Base-by-base conservation (phyloP, 768 basidiomycete genomes). In the Pisolithus microcarpus region DNA sequence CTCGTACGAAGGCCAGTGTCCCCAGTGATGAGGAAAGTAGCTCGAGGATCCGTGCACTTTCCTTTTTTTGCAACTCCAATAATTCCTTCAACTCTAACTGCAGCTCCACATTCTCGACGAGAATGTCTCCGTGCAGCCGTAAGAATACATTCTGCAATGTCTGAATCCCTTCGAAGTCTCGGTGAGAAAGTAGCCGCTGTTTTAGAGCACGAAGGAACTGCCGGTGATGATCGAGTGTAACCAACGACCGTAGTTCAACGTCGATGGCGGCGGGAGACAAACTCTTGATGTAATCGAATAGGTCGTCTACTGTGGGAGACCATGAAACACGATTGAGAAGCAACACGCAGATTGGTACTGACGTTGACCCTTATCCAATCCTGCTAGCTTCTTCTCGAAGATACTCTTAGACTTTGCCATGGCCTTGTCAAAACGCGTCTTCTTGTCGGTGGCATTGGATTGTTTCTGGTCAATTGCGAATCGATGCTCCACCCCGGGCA, bases 121-220 rank as follows among this genome's bases (percentile, higher is more conserved):
- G 70, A 0, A 84, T 72, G 50, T 98, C 93, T 4, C 85, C 85
- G 62, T 98, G 94, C 47, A 88, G 75, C 16, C 81, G 80, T 38
- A 98, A 69, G 65, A 96, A 91, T 2, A 95, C 85, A 56, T 75
- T 83, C 59, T 92, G 76, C 62, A 94, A 75, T 1, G 93, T 79
- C 66, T 98, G 92, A 4, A 95, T 88, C 11, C 91, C 93, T 67
- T 99, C 96, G 61, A 96, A 98, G 69, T 99, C 96, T 44, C 81
- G 80, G 57, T 84, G 89, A 7, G 87, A 88, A 31, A 66, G 69
- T 24, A 98, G 74, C 4, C 95, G 83, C 49, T 70, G 78, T 10
- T 75, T 78, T 23, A 98, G 73, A 0, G 91, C 87, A 52, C 75
- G 71, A 43, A 96, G 70, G 71, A 98, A 97, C 18, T 74, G 64